Evolutionary conservation across 164 flowering plant genomes (phyloP).

Genomic region (Dillenia turbinata): DNA sequence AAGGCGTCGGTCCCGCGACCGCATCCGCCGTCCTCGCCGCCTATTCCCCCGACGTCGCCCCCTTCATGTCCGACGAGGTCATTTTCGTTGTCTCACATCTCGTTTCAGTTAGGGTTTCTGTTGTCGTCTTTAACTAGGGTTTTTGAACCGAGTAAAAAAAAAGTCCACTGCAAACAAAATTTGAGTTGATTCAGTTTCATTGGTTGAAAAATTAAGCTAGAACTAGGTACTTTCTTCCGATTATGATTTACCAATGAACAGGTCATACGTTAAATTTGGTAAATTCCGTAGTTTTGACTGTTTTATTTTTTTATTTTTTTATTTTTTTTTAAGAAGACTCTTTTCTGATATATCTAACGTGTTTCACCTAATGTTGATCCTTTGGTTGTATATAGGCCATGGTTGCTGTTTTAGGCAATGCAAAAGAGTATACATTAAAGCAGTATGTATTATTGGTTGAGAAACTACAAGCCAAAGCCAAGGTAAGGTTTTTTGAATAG

Average conservation of each 20-base stretch:
- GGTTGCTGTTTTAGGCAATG: conserved; percentile 63
- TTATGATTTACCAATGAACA: no score
- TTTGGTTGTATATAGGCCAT: conserved; percentile 46
- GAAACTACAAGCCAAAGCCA: conserved; percentile 63
- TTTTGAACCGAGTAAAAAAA: no score
- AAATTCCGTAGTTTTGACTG: not conserved
- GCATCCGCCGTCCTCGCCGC: conserved; percentile 88
- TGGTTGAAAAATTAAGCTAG: no score
- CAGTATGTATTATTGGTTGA: conserved; percentile 54
- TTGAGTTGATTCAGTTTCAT: no score
- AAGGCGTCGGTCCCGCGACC: conserved; percentile 91
- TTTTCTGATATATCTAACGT: no score
- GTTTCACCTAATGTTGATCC: no score
- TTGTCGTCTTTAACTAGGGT: not conserved
- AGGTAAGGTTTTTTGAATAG: conserved; percentile 38
- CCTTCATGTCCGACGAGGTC: conserved; percentile 97
- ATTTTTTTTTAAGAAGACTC: not conserved
- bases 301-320: not conserved
- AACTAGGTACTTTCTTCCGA: no score
- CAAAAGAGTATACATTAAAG: conserved; percentile 78
- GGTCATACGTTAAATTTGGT: no score
- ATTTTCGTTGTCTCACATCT: not conserved
- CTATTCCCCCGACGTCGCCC: conserved; percentile 67
- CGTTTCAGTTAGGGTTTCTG: not conserved
- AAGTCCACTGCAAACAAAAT: no score